Conservation (phyloP, 1,284 basidiomycete genomes). For the Ganoderma boninense region DNA sequence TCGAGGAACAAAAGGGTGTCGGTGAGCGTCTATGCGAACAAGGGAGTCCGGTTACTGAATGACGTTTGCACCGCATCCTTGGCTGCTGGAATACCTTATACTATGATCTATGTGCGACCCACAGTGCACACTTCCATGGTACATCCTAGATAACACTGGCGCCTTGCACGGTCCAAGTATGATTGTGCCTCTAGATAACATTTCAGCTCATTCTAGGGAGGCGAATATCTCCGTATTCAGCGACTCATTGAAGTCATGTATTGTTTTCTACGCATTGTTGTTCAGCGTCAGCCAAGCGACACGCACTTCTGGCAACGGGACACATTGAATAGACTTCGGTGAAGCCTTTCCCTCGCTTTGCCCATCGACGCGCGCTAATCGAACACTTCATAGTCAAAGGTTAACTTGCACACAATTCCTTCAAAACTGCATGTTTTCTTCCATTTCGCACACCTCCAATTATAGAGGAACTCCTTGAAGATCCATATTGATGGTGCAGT, state of each 20-base stretch:
- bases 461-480: not conserved
- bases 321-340: not conserved
- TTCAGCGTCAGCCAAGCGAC: not conserved
- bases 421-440: not conserved
- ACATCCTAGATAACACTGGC: not conserved
- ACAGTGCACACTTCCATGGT: not conserved
- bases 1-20: conserved; percentile 15
- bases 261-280: not conserved
- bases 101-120: not conserved
- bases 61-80: not conserved
- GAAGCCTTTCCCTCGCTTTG: not conserved
- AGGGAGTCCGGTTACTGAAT: conserved; percentile 1
- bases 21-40: conserved; percentile 16
- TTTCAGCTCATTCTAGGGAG: not conserved
- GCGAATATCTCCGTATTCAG: not conserved
- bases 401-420: not conserved
- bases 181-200: not conserved
- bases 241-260: not conserved
- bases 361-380: not conserved
- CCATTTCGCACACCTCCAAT: not conserved
- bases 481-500: not conserved
- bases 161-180: not conserved
- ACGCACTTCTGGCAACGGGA: not conserved
- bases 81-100: not conserved
- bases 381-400: not conserved